phyloP scores from a whole-genome alignment of 2,329 filamentous ascomycete species.

The Aspergillus sp. region DNA sequence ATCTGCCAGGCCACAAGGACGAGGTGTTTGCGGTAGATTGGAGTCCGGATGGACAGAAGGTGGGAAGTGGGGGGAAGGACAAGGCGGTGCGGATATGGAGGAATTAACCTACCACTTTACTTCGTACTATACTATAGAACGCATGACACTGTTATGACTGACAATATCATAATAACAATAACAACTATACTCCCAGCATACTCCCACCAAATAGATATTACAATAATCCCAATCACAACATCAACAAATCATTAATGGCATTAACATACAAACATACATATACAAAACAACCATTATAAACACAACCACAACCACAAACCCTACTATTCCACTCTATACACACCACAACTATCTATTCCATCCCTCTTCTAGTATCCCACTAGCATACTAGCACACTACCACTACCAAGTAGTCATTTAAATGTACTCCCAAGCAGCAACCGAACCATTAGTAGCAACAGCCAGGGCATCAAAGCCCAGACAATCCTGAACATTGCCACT shows the following conservation, averaged over 20 bases:
- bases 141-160: background rate
- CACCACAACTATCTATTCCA: background rate
- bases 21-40: slow-evolving; percentile 95
- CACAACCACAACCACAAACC: background rate
- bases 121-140: background rate
- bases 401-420: slow-evolving; percentile 21
- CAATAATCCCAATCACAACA: too few relatives aligned
- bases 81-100: slow-evolving; percentile 71
- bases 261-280: too few relatives aligned
- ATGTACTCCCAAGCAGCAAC: slow-evolving; percentile 46
- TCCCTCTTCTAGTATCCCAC: background rate
- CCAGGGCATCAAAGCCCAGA: slow-evolving; percentile 42
- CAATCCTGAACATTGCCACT: slow-evolving; percentile 41
- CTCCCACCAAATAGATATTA: too few relatives aligned
- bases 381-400: too few relatives aligned
- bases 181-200: too few relatives aligned
- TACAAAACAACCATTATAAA: background rate
- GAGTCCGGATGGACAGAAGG: slow-evolving; percentile 85
- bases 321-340: background rate
- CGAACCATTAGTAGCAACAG: slow-evolving; percentile 28
- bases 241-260: too few relatives aligned
- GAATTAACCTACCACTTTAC: slow-evolving; percentile 45
- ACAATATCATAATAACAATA: background rate
- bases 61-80: slow-evolving; percentile 91
- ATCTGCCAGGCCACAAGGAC: slow-evolving; percentile 87